Evolutionary conservation across 805 yeast species (phyloP).

Genomic region (Yueomyces sp.): DNA sequence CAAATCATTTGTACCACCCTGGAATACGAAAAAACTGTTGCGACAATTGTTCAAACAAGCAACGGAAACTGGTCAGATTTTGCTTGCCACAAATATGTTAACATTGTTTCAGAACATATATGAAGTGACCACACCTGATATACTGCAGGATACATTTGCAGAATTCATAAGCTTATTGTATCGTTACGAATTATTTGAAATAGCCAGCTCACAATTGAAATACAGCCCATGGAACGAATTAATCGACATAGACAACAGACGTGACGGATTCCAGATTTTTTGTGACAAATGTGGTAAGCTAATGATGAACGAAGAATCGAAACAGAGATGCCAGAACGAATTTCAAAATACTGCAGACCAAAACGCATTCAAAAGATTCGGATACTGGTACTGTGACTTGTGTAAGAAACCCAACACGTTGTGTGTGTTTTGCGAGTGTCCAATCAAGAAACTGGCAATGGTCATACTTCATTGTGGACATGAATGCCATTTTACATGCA

Average conservation of each 20-base stretch:
- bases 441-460: conserved; percentile 59
- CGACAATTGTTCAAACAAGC: conserved; percentile 20
- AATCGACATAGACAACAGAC: conserved; percentile 14
- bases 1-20: conserved; percentile 12
- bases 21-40: conserved; percentile 19
- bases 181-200: conserved; percentile 22
- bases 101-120: conserved; percentile 21
- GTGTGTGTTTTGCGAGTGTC: conserved; percentile 70
- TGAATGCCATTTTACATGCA: conserved; percentile 70
- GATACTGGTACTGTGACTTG: conserved; percentile 75
- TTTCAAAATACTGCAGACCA: conserved; percentile 16
- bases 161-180: conserved; percentile 21
- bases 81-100: conserved; percentile 17
- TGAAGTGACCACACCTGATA: conserved; percentile 12
- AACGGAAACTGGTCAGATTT: conserved; percentile 19
- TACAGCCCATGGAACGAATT: conserved; percentile 23
- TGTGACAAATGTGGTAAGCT: conserved; percentile 49
- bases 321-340: conserved; percentile 23
- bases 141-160: conserved; percentile 19
- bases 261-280: conserved; percentile 36
- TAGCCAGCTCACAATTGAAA: conserved; percentile 22
- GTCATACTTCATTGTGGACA: conserved; percentile 68
- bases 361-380: conserved; percentile 31
- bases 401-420: conserved; percentile 49
- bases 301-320: conserved; percentile 45